Base-by-base conservation (phyloP, 108 stramenopile species). In the Cyclotella sp. region DNA sequence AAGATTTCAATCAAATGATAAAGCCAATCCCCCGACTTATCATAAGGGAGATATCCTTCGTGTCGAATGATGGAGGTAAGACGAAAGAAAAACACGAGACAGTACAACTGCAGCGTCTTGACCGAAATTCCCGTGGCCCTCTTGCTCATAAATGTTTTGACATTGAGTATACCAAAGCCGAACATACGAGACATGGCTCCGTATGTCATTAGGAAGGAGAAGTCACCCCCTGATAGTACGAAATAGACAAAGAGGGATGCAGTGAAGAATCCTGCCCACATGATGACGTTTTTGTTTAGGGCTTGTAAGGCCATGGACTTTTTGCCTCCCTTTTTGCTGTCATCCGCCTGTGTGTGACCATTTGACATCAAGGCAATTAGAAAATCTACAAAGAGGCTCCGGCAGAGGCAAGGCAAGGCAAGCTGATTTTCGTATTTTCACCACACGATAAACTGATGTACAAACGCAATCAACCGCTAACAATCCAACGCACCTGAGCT, bases 41-140 rank as follows among this genome's bases (percentile, higher is more conserved):
- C 99, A 75, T 97, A 99, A n/a, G 99, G 99, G 24, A 99, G 85
- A 75, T 99, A 98, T 19, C 99, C 99, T 81, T 98, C 96, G 85
- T 98, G 97, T 45, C 97, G 89, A 72, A 98, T 84, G 75, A 99
- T 98, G 63, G 92, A 93, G 19, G 96, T 90, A n/a, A 99, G 84
- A 6, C 99, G 94, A 54, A 92, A 92, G 75, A 95, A 91, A 78
- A 97, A 98, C 18, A 97, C 97, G 11, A 93, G 72, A 47, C 67
- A 78, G 81, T 99, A 99, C 28, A 96, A 76, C 78, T 99, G 93
- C 85, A 98, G 65, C 18, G 97, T 97, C 89, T 99, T 99, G 67
- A 95, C 53, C 10, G 94, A 95, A 12, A 99, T 89, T 11, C 97
- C 98, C 4, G 93, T 87, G 18, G 94, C 97, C 57, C 93, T 72